Conservation (phyloP, 2,329 filamentous ascomycete genomes). For the Penicillium sp. region DNA sequence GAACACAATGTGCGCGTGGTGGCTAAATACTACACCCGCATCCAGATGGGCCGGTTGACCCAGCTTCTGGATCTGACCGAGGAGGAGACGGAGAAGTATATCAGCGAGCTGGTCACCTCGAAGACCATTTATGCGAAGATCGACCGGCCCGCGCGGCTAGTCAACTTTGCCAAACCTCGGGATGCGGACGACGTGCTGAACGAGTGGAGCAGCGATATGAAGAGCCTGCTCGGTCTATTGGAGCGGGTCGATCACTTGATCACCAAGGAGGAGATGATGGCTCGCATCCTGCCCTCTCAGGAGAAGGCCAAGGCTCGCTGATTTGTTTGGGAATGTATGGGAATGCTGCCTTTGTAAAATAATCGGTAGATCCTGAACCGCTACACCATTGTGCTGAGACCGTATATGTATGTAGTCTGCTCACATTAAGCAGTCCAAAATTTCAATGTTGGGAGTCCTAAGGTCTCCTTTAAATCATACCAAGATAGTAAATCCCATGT, state of each 20-base stretch:
- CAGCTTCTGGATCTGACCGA: constrained; percentile 87
- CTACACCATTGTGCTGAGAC: neutral
- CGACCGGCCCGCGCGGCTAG: constrained; percentile 84
- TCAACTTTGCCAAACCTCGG: constrained; percentile 91
- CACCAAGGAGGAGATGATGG: constrained; percentile 99
- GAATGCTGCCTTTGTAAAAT: constrained; percentile 30
- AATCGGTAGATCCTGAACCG: constrained; percentile 25
- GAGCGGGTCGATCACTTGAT: constrained; percentile 97
- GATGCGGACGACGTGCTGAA: constrained; percentile 96
- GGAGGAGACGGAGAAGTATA: constrained; percentile 98
- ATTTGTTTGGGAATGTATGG: constrained; percentile 10
- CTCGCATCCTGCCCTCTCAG: constrained; percentile 70
- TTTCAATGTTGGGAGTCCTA: too few species aligned
- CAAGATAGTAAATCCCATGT: too few species aligned
- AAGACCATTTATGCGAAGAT: constrained; percentile 99
- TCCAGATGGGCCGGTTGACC: constrained; percentile 86
- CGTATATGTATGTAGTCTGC: neutral
- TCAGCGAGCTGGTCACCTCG: constrained; percentile 91
- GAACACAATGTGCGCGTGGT: constrained; percentile 98
- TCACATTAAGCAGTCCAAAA: too few species aligned
- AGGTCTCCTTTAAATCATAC: too few species aligned
- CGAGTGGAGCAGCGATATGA: constrained; percentile 99
- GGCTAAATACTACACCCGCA: constrained; percentile 98
- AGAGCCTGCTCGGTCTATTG: constrained; percentile 77
- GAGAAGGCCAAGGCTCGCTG: constrained; percentile 41